phyloP scores from a whole-genome alignment of 2,329 filamentous ascomycete species.

The Colletotrichum lupini region DNA sequence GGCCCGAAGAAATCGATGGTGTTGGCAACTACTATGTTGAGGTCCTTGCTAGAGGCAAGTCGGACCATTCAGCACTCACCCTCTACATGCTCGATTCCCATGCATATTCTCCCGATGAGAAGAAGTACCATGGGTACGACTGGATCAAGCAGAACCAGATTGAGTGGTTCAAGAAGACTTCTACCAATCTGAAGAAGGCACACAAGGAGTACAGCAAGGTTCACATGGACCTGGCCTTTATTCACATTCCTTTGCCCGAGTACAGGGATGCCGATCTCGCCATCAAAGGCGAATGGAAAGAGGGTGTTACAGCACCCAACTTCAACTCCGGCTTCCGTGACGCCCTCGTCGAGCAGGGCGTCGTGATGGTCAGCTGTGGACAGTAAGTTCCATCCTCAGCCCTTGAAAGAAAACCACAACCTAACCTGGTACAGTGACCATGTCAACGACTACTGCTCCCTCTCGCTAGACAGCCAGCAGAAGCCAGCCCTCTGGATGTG shows the following conservation, averaged over 20 bases:
- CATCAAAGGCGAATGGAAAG: constrained; percentile 78
- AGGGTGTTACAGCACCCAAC: constrained; percentile 85
- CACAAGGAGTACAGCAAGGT: constrained; percentile 89
- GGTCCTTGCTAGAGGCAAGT: constrained; percentile 81
- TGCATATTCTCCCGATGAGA: constrained; percentile 89
- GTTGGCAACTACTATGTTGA: constrained; percentile 97
- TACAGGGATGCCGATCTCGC: constrained; percentile 73
- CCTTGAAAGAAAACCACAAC: not conserved
- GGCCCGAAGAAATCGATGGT: constrained; percentile 85
- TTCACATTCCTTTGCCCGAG: constrained; percentile 95
- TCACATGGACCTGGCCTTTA: constrained; percentile 96
- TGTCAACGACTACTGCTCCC: constrained; percentile 94
- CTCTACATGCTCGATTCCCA: constrained; percentile 97
- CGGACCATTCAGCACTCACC: constrained; percentile 89
- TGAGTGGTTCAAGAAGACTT: constrained; percentile 89
- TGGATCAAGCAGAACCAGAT: constrained; percentile 97
- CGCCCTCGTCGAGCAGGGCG: constrained; percentile 85
- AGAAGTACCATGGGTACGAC: constrained; percentile 91
- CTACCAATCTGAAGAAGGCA: constrained; percentile 77
- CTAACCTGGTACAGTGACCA: constrained; percentile 73
- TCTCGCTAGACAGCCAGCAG: constrained; percentile 67
- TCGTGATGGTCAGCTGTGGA: constrained; percentile 89
- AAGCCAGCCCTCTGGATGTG: constrained; percentile 93
- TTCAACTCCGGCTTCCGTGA: constrained; percentile 96
- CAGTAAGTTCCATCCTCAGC: constrained; percentile 69